A percentile compares a stretch with the other conserved stretches of the same genome.
phyloP scores from a whole-genome alignment of 345 rosid genomes.

The Raphanus raphanistrum region DNA sequence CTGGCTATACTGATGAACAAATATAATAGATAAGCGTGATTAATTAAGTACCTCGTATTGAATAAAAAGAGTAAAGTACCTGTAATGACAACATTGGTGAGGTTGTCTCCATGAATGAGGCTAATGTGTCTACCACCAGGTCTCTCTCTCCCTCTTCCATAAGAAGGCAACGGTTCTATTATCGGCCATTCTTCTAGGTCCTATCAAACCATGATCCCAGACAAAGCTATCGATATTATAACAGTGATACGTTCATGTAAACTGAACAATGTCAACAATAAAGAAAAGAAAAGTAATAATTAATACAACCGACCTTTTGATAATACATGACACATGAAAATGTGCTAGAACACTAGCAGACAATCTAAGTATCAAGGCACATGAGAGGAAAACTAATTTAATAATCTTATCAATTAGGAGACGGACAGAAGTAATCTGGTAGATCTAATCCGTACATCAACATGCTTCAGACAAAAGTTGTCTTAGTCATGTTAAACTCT shows the following conservation, averaged over 20 bases:
- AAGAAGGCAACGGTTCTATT: constrained; percentile 87
- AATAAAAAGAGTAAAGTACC: constrained; percentile 45
- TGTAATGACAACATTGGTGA: constrained; percentile 79
- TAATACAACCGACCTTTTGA: not conserved
- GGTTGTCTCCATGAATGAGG: constrained; percentile 94
- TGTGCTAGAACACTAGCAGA: constrained; percentile 29
- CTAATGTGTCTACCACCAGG: constrained; percentile 94
- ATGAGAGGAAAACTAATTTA: constrained; percentile 26
- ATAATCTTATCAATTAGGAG: not conserved
- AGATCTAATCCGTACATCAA: constrained; percentile 15
- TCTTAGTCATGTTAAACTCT: constrained; percentile 14
- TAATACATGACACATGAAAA: constrained; percentile 13
- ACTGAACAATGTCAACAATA: not conserved
- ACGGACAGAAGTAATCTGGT: constrained; percentile 16
- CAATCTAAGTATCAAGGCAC: constrained; percentile 25
- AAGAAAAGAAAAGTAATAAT: not conserved
- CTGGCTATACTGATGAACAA: not conserved
- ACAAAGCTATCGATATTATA: constrained; percentile 1
- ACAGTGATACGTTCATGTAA: not conserved
- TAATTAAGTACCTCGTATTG: not conserved
- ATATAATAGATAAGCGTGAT: not conserved
- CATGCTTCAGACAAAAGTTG: constrained; percentile 36
- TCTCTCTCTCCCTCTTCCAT: constrained; percentile 99
- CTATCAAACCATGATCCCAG: constrained; percentile 45
- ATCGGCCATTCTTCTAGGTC: constrained; percentile 87